Conservation (phyloP, 331 rosid species). For the Saraca asoca region DNA sequence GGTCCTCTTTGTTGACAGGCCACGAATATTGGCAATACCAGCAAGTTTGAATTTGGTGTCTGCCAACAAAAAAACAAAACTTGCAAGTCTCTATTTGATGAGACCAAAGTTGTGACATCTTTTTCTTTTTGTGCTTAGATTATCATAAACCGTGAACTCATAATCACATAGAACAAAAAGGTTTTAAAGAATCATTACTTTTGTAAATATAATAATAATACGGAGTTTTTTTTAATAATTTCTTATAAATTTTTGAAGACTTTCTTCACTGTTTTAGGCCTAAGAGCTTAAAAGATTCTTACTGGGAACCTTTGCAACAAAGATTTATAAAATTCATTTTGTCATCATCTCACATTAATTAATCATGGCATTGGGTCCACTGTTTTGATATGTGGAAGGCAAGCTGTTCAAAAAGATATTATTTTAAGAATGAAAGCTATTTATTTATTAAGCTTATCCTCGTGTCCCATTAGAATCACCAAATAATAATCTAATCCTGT, state of each 20-base stretch:
- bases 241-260: no score
- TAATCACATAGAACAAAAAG: no score
- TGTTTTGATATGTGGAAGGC: neutral
- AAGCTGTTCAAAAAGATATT: neutral
- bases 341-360: neutral
- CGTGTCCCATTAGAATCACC: neutral
- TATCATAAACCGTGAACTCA: no score
- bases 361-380: neutral
- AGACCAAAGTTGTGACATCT: neutral
- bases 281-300: neutral
- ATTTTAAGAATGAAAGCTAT: no score
- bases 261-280: no score
- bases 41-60: neutral
- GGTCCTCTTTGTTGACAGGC: constrained; percentile 27
- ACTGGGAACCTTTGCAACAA: neutral
- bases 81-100: constrained; percentile 6
- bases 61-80: no score
- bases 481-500: no score
- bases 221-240: no score
- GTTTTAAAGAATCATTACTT: no score
- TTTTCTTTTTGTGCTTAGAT: no score
- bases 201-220: no score
- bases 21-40: neutral
- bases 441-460: neutral
- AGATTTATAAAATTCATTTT: neutral